A percentile compares a stretch with the other conserved stretches of the same genome.
Conservation (phyloP, 2,329 filamentous ascomycete genomes). For the Aspergillus sp. region DNA sequence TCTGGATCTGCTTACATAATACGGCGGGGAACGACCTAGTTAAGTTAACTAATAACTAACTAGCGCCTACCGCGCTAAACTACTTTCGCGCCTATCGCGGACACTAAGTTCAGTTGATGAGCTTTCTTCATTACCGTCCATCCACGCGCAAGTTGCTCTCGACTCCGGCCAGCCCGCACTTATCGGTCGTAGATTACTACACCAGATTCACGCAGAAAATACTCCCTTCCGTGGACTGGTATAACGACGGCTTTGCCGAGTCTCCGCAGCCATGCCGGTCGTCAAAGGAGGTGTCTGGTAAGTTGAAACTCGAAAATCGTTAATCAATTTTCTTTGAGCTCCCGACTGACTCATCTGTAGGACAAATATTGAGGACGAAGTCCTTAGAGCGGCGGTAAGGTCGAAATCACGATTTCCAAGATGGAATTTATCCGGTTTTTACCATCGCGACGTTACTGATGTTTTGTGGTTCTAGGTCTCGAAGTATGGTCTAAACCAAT, state of each 20-base stretch:
- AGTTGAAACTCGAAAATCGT: slow-evolving; percentile 13
- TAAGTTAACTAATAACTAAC: background rate
- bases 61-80: slow-evolving; percentile 30
- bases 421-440: background rate
- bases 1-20: slow-evolving; percentile 34
- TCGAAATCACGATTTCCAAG: background rate
- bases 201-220: background rate
- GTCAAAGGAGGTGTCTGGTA: slow-evolving; percentile 66
- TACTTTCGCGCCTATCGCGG: slow-evolving; percentile 23
- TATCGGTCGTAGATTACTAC: slow-evolving; percentile 14
- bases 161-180: slow-evolving; percentile 14
- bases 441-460: slow-evolving; percentile 9
- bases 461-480: slow-evolving; percentile 55
- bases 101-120: slow-evolving; percentile 15
- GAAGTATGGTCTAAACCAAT: slow-evolving; percentile 95
- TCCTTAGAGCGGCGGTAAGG: slow-evolving; percentile 80
- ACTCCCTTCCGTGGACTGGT: background rate
- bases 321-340: background rate
- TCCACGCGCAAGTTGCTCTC: slow-evolving; percentile 23
- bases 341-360: slow-evolving; percentile 28
- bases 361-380: slow-evolving; percentile 83
- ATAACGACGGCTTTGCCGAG: slow-evolving; percentile 9
- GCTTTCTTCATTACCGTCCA: slow-evolving; percentile 15
- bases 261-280: slow-evolving; percentile 55
- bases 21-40: background rate